phyloP scores from a whole-genome alignment of 2,329 filamentous ascomycete genomes.

The Westerdykella sp. region DNA sequence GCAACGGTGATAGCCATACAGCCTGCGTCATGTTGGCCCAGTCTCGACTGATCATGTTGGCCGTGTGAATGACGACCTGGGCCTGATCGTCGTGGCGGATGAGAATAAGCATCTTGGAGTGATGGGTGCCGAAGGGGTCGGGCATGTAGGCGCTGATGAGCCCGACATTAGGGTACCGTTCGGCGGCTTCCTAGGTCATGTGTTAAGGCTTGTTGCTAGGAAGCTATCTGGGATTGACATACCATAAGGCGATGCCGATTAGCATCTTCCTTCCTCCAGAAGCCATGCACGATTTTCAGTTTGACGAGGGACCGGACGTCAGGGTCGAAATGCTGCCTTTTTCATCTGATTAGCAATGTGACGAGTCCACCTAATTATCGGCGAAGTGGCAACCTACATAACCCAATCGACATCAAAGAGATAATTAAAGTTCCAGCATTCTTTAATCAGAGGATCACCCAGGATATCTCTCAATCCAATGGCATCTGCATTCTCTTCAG shows the following conservation, averaged over 20 bases:
- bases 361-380: neutral
- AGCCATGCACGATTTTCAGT: constrained; percentile 58
- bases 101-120: constrained; percentile 80
- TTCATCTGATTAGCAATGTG: constrained; percentile 2
- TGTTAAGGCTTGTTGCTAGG: neutral
- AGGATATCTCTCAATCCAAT: constrained; percentile 62
- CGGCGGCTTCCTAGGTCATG: constrained; percentile 51
- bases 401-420: constrained; percentile 59
- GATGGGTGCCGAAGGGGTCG: constrained; percentile 80
- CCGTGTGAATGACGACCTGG: constrained; percentile 79
- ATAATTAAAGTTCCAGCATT: constrained; percentile 67
- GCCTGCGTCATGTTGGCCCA: constrained; percentile 87
- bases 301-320: constrained; percentile 50
- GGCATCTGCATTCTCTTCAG: constrained; percentile 57
- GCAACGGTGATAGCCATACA: constrained; percentile 68
- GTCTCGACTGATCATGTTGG: constrained; percentile 83
- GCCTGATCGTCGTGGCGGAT: constrained; percentile 69
- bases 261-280: constrained; percentile 61
- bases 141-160: constrained; percentile 72
- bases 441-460: constrained; percentile 65
- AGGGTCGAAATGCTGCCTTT: constrained; percentile 47
- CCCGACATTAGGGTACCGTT: constrained; percentile 59
- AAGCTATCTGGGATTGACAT: constrained; percentile 12
- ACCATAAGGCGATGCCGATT: constrained; percentile 55
- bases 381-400: constrained; percentile 38